A percentile compares a stretch with the other conserved stretches of the same genome.
Conservation (phyloP, 1,139 yeast genomes). For the Debaryomyces fabryi region DNA sequence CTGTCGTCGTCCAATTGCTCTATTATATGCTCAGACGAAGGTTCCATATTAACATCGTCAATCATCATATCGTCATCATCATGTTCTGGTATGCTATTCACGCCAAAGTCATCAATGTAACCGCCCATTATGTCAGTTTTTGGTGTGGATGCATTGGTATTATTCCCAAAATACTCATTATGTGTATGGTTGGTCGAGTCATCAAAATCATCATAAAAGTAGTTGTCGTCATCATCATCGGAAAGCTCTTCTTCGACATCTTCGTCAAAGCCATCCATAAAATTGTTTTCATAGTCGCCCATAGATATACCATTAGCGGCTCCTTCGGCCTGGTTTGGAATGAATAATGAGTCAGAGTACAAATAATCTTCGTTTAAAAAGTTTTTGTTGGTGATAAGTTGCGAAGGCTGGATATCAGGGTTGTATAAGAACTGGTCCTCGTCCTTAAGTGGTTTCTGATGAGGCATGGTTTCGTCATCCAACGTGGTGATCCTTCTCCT, state of each 20-base stretch:
- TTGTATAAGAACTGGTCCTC: conserved; percentile 45
- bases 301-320: conserved; percentile 1
- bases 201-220: conserved; percentile 43
- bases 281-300: conserved; percentile 8
- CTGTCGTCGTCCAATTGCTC: conserved; percentile 4
- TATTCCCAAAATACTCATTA: conserved; percentile 9
- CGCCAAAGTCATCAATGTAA: conserved; percentile 14
- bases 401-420: conserved; percentile 49
- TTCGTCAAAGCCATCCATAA: conserved; percentile 38
- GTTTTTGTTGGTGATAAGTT: conserved; percentile 28
- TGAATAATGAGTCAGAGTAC: conserved; percentile 13
- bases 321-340: conserved; percentile 9
- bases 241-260: conserved; percentile 41
- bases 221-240: conserved; percentile 41
- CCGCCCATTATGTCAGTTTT: conserved; percentile 13
- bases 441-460: conserved; percentile 27
- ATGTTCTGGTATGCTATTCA: conserved; percentile 8
- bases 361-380: conserved; percentile 13
- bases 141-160: conserved; percentile 3
- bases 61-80: conserved; percentile 15
- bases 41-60: conserved; percentile 11
- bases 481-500: conserved; percentile 43
- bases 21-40: not conserved
- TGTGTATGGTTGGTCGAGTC: conserved; percentile 18
- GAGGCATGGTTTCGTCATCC: conserved; percentile 28